Conservation (phyloP, 495 filamentous ascomycete genomes). For the Penicillium parvum region DNA sequence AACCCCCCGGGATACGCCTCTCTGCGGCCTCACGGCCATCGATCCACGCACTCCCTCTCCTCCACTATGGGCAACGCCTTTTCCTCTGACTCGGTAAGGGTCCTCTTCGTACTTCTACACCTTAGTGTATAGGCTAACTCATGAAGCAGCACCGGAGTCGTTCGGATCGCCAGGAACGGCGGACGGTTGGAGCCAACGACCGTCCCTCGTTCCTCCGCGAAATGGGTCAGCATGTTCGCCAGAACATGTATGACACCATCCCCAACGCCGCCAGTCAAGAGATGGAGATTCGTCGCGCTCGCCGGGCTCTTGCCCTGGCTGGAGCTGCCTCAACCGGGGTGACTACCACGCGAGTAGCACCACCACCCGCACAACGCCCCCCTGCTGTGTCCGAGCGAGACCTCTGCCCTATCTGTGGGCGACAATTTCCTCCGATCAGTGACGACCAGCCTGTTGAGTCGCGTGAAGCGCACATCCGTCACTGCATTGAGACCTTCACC, state of each 20-base stretch:
- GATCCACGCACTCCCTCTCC: constrained; percentile 21
- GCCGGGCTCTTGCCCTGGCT: not conserved
- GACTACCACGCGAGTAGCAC: too few relatives aligned
- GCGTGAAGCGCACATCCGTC: constrained; percentile 71
- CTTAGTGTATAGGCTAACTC: too few relatives aligned
- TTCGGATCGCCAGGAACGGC: constrained; percentile 19
- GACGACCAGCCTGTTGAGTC: constrained; percentile 55
- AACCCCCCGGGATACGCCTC: constrained; percentile 47
- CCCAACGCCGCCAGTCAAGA: too few relatives aligned
- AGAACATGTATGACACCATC: too few relatives aligned
- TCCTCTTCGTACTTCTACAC: not conserved
- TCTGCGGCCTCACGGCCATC: constrained; percentile 23
- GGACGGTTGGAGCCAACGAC: constrained; percentile 10
- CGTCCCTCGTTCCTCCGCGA: constrained; percentile 9
- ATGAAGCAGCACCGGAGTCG: too few relatives aligned
- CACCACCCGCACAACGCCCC: not conserved
- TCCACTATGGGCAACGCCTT: constrained; percentile 12
- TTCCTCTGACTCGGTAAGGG: constrained; percentile 11
- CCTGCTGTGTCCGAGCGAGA: constrained; percentile 68
- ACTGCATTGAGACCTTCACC: constrained; percentile 60
- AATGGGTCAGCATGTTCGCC: constrained; percentile 2
- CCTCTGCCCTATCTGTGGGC: constrained; percentile 85
- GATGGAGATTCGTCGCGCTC: too few relatives aligned
- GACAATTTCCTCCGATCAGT: constrained; percentile 62
- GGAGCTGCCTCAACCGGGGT: not conserved